Percentiles rank a stretch among this genome's conserved stretches.
These are phyloP conservation scores for Aegilops speltoides DNA, from an alignment of 176 grass and related monocot species.

Conservation along the genomic window DNA sequence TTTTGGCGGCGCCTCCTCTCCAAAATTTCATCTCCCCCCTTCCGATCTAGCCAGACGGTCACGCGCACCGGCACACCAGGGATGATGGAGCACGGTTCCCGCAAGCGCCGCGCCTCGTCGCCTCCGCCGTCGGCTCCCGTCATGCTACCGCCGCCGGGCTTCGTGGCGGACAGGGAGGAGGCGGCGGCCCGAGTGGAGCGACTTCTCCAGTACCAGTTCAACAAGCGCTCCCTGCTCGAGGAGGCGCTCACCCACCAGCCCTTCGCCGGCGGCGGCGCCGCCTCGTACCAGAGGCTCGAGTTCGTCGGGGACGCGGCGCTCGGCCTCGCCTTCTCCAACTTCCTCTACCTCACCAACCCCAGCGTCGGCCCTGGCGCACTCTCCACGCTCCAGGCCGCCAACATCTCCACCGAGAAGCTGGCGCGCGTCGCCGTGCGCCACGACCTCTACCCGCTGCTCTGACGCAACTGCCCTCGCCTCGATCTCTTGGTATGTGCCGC, in stretches of 20 bases:
- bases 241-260: constrained; percentile 84
- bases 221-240: constrained; percentile 45
- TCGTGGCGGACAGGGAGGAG: constrained; percentile 32
- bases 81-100: neutral
- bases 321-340: constrained; percentile 61
- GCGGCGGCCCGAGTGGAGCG: constrained; percentile 38
- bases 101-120: constrained; percentile 4
- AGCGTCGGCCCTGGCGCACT: constrained; percentile 52
- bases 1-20: no score
- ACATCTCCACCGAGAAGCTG: constrained; percentile 84
- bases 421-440: constrained; percentile 70
- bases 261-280: neutral
- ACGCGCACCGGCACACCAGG: neutral
- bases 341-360: constrained; percentile 56
- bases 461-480: constrained; percentile 56
- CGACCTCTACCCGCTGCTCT: constrained; percentile 58
- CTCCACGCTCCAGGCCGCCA: constrained; percentile 61
- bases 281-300: constrained; percentile 75
- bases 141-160: constrained; percentile 17
- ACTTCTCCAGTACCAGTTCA: constrained; percentile 60
- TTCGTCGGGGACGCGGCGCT: constrained; percentile 81
- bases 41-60: no score
- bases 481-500: constrained; percentile 45
- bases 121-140: neutral
- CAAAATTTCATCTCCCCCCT: no score